Base-by-base conservation (phyloP, 2,329 filamentous ascomycete species). In the Verticillium alfalfae region DNA sequence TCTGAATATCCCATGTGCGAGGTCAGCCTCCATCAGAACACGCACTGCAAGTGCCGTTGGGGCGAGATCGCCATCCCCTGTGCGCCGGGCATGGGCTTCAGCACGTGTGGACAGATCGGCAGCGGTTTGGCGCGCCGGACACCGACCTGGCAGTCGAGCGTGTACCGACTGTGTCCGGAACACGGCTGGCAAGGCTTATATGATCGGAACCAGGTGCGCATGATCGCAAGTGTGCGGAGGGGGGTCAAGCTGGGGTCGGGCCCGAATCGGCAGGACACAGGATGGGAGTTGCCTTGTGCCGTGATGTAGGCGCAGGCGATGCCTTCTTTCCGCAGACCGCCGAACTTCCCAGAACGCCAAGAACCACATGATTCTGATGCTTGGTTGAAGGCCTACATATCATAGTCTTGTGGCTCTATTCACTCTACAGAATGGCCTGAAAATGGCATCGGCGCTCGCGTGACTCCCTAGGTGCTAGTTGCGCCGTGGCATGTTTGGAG, bases 1-100 rank as follows among this genome's bases (percentile, higher is more conserved):
- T 22, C 45, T 13, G 13, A 13, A 37, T 3, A 13, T 31, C 45
- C 18, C 45, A 84, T 85, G 82, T 85, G 82, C 69, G 66, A 67
- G 18, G 75, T 79, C n/a, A 77, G 73, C 34, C 79, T 80, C 70
- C 83, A 78, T 71, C 73, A 75, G 62, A 79, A 82, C 70, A 78
- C 76, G 58, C 67, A 66, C 62, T 86, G 83, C 76, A 72, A 74
- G 12, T 83, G 84, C 74, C 77, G 75, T 66, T 86, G 83, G 83
- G 75, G 81, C 52, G 69, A 77, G 63, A 75, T 86, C 67, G 71
- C 70, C 3, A 64, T 71, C 55, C 77, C 80, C 6, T 86, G 84
- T 72, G 74, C 67, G 4, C 80, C 80, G 0, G 78, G 78, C 13
- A 75, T 76, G 70, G 81, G 83, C 63, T 85, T 86, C 72, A 71